phyloP scores from a whole-genome alignment of 345 rosid species.

The Gossypium ekmanianum region DNA sequence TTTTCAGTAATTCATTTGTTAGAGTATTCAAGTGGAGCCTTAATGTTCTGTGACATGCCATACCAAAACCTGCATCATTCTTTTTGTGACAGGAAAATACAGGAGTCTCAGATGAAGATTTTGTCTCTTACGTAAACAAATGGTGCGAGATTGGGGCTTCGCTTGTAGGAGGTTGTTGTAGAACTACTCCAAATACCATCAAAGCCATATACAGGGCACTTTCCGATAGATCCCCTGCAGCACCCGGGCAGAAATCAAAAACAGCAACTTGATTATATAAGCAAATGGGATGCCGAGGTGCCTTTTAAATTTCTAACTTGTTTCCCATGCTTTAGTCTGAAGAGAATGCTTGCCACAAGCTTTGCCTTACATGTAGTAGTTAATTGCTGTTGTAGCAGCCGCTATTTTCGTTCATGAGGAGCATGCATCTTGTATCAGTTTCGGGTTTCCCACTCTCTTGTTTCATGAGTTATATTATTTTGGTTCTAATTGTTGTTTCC shows the following conservation, averaged over 20 bases:
- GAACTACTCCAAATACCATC: slow-evolving; percentile 68
- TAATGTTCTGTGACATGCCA: neutral
- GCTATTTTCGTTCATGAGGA: neutral
- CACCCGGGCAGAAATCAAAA: neutral
- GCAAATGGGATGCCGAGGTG: slow-evolving; percentile 5
- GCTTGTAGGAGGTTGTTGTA: slow-evolving; percentile 66
- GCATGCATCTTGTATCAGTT: slow-evolving; percentile 12
- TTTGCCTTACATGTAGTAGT: neutral
- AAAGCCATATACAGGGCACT: slow-evolving; percentile 50
- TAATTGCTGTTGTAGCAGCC: neutral
- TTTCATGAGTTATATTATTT: neutral
- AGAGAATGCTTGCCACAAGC: neutral
- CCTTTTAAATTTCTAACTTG: neutral
- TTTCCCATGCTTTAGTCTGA: neutral
- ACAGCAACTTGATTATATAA: neutral
- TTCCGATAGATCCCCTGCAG: slow-evolving; percentile 28
- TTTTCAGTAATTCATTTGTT: neutral
- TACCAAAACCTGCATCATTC: neutral
- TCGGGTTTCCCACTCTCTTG: neutral
- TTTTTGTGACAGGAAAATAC: slow-evolving; percentile 55
- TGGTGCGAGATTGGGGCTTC: slow-evolving; percentile 72
- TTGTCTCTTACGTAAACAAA: slow-evolving; percentile 58
- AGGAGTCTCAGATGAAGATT: slow-evolving; percentile 66
- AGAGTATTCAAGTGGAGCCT: neutral
- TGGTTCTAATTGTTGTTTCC: neutral